Evolutionary conservation across 805 yeast genomes (phyloP), one percentile per base, ranked within the genome.

Genomic region (Candida krabiensis): DNA sequence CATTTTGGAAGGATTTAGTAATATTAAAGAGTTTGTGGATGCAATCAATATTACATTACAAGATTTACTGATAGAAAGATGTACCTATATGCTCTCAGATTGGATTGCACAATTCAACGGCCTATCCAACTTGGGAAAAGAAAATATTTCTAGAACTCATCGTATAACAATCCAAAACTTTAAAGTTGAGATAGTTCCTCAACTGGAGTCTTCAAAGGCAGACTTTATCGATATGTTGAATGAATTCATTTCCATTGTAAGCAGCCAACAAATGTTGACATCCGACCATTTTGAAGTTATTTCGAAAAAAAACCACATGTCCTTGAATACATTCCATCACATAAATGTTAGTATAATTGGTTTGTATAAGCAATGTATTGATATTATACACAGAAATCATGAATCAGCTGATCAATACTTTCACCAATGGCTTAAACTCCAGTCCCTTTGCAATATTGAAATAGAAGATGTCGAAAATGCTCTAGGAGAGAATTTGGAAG

Each of bases 381-480:
- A 33, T 1, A 39, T 45, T 4, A 52, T 78, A 5, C 75, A 73
- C n/a, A 16, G 15, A 0, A 40, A 61, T 4, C 52, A 64, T 14
- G 26, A 31, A 0, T 40, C 53, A 3, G 70, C 75, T 0, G 30
- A 48, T 0, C 35, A 13, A 0, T 80, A 79, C 47, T 56, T 73
- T 13, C 37, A 50, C 1, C 62, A 64, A 13, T 86, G 95, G 95
- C 49, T 53, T 2, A 61, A 59, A 15, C 64, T 82, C 19, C 84
- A 80, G 51, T 57, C 70, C 1, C 55, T 84, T 4, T 81, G 89
- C 86, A 80, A 75, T 43, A 49, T 81, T 8, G 65, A 70, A 11
- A 48, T 71, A 0, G 70, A 67, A 2, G 65, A 64, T 0, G 70
- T 78, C 3, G 58, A 58, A 17, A 42, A 46, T 2, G 36, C 47